These are phyloP conservation scores for Penicillium aurantiogriseum DNA, from an alignment of 2,329 filamentous ascomycete genomes.

Conservation along the genomic window DNA sequence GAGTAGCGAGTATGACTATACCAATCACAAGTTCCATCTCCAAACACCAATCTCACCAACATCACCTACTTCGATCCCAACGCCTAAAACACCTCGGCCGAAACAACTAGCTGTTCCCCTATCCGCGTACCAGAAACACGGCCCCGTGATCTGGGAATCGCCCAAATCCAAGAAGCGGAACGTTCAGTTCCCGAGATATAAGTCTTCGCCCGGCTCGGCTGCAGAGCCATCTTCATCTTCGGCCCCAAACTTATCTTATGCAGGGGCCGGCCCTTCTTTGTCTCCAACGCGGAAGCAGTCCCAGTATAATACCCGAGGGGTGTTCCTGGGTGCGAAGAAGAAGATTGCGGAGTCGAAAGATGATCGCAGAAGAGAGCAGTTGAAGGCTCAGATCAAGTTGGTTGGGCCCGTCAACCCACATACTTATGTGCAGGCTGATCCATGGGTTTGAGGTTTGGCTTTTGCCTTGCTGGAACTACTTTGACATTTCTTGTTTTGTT, in stretches of 20 bases:
- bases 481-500: background rate
- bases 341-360: constrained; percentile 35
- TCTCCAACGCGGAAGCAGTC: constrained; percentile 23
- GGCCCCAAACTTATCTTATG: background rate
- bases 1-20: constrained; percentile 3
- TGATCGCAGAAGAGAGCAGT: constrained; percentile 36
- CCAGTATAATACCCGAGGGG: constrained; percentile 28
- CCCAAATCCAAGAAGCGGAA: constrained; percentile 25
- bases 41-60: constrained; percentile 5
- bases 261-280: constrained; percentile 17
- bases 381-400: constrained; percentile 44
- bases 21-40: constrained; percentile 4
- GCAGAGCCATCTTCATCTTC: constrained; percentile 4
- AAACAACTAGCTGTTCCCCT: constrained; percentile 37
- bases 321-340: constrained; percentile 32
- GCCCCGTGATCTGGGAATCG: constrained; percentile 36
- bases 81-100: constrained; percentile 12
- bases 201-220: background rate
- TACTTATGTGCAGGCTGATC: constrained; percentile 24
- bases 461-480: background rate
- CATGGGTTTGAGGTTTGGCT: constrained; percentile 28
- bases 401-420: constrained; percentile 40
- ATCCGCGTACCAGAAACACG: constrained; percentile 40
- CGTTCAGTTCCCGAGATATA: constrained; percentile 23
- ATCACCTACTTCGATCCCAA: constrained; percentile 3